Conservation (phyloP, 2,329 filamentous ascomycete species). For the Talaromyces funiculosus region DNA sequence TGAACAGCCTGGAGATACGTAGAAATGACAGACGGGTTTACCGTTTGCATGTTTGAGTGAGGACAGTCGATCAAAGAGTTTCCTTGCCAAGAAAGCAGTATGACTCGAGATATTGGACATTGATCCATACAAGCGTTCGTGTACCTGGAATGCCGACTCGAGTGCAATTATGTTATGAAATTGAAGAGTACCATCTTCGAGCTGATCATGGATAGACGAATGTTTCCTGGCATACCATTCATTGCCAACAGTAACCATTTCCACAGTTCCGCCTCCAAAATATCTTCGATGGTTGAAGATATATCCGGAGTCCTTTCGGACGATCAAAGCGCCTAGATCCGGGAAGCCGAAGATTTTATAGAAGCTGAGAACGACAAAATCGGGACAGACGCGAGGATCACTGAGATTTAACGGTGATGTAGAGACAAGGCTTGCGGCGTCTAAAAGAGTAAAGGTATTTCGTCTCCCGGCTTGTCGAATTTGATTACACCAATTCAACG, state of each 20-base stretch:
- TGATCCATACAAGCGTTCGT: conserved; percentile 63
- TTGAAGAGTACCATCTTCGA: conserved; percentile 89
- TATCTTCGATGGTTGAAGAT: conserved; percentile 66
- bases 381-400: conserved; percentile 58
- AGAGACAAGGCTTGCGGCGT: conserved; percentile 75
- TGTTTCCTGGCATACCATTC: conserved; percentile 78
- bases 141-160: conserved; percentile 65
- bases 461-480: conserved; percentile 35
- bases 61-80: conserved; percentile 54
- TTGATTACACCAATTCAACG: conserved; percentile 60
- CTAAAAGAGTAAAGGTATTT: conserved; percentile 62
- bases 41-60: conserved; percentile 65
- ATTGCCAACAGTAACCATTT: conserved; percentile 74
- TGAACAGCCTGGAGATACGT: conserved; percentile 41
- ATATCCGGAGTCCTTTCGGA: conserved; percentile 63
- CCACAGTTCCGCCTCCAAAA: conserved; percentile 92
- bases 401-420: conserved; percentile 71
- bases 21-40: conserved; percentile 59
- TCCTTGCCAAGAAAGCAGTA: conserved; percentile 58
- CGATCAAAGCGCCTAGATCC: conserved; percentile 77
- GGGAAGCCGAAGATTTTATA: conserved; percentile 99
- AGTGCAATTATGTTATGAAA: conserved; percentile 86
- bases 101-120: conserved; percentile 67
- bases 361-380: conserved; percentile 82
- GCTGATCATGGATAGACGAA: conserved; percentile 65